Evolutionary conservation across 1,284 basidiomycete species (phyloP), one percentile per base, ranked within the genome.

Genomic region (Neolentinus lepideus): DNA sequence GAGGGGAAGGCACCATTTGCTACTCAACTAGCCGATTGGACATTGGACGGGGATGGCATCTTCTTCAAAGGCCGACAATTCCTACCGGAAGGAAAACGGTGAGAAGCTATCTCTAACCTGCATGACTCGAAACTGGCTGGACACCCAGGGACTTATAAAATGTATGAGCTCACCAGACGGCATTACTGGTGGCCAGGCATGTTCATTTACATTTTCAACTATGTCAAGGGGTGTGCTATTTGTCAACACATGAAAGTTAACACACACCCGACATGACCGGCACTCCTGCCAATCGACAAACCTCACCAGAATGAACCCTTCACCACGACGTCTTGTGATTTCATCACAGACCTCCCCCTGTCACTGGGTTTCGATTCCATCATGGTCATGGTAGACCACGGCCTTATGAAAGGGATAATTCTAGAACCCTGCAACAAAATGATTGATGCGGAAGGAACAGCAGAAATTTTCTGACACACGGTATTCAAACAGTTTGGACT

Each of bases 101-200:
- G n/a, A n/a, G n/a, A n/a, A n/a, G n/a, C n/a, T n/a, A n/a, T n/a
- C n/a, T n/a, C n/a, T n/a, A n/a, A n/a, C n/a, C n/a, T n/a, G n/a
- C 69, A 77, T 54, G 66, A 77, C 51, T 52, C 64, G 0, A 16
- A n/a, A 0, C 27, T 64, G 0, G 57, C 59, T 2, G 71, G 79
- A 2, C 79, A 83, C 59, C 73, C 67, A 0, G 78, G 80, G 1
- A 55, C 61, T 2, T 60, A 54, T 1, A 74, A 71, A 55, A 80
- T 73, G 0, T 36, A 64, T 0, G 45, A 60, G 33, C 36, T 59
- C 0, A 29, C 62, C 0, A 12, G 54, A 0, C 10, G 52, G 0
- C 47, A 56, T 4, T 64, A 57, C 24, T 64, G 58, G 26, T 66
- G 63, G 65, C 62, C 62, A 0, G 48, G 59, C 0, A 57, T 66